Percentiles rank a stretch among this genome's conserved stretches.
Evolutionary conservation across 352 stramenopile genomes (phyloP).

Genomic region (Phytophthora kernoviae): DNA sequence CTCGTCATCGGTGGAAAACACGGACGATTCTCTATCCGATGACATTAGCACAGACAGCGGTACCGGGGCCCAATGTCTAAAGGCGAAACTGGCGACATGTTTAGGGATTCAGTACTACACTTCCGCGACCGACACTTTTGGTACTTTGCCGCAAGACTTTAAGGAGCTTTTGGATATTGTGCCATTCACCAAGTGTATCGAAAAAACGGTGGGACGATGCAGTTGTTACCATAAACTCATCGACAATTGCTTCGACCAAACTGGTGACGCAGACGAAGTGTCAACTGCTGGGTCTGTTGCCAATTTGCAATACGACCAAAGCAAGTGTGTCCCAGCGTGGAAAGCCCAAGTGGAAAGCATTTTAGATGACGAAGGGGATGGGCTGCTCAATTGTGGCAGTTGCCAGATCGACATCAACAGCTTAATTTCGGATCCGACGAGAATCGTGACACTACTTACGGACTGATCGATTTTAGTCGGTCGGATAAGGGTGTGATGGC

Average conservation of each 20-base stretch:
- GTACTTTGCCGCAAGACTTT: slow-evolving; percentile 71
- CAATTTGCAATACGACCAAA: slow-evolving; percentile 58
- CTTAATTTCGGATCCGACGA: slow-evolving; percentile 51
- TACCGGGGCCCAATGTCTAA: slow-evolving; percentile 56
- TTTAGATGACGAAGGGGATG: slow-evolving; percentile 51
- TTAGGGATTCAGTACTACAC: slow-evolving; percentile 58
- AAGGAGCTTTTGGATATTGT: slow-evolving; percentile 66
- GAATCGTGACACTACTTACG: slow-evolving; percentile 52
- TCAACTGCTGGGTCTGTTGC: slow-evolving; percentile 32
- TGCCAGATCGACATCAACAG: slow-evolving; percentile 78
- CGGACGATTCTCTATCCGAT: slow-evolving; percentile 33
- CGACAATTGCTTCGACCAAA: slow-evolving; percentile 47
- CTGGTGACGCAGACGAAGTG: slow-evolving; percentile 47
- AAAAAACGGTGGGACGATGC: slow-evolving; percentile 44
- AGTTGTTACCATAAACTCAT: slow-evolving; percentile 56
- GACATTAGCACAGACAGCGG: slow-evolving; percentile 27
- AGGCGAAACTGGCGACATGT: slow-evolving; percentile 71
- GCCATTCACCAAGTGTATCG: slow-evolving; percentile 43
- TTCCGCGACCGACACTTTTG: slow-evolving; percentile 51
- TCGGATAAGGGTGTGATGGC: slow-evolving; percentile 38
- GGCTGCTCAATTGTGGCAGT: slow-evolving; percentile 71
- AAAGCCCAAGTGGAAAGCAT: slow-evolving; percentile 49
- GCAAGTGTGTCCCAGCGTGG: slow-evolving; percentile 56
- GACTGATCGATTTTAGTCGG: slow-evolving; percentile 52
- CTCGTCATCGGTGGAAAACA: slow-evolving; percentile 26